Evolutionary conservation across 139 green algal species (phyloP).

Genomic region (Chlorella sp.): DNA sequence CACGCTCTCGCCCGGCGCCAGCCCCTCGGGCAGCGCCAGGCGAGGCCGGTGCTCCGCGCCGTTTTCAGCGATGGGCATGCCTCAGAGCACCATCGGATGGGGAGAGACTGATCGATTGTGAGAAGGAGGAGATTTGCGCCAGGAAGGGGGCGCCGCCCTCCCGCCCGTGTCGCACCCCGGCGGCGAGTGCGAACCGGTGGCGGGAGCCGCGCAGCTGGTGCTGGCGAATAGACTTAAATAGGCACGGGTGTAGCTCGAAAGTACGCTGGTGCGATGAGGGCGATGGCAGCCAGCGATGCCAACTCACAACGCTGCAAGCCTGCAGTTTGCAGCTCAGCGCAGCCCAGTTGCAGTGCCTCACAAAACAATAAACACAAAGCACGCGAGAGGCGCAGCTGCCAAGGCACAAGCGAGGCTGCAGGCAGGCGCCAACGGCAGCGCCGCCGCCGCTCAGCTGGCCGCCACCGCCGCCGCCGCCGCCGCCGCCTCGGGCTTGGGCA

Average conservation of each 20-base stretch:
- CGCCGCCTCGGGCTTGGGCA: conserved; percentile 12
- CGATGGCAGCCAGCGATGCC: too few relatives aligned
- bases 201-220: background rate
- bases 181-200: background rate
- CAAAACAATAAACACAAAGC: too few relatives aligned
- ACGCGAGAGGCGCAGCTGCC: background rate
- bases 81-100: too few relatives aligned
- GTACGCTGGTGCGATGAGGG: too few relatives aligned
- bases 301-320: too few relatives aligned
- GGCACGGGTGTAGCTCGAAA: too few relatives aligned
- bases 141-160: background rate
- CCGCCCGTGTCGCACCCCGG: background rate
- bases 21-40: background rate
- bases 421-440: too few relatives aligned
- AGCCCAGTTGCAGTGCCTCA: too few relatives aligned
- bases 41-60: background rate
- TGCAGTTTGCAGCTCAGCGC: too few relatives aligned
- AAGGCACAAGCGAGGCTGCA: too few relatives aligned
- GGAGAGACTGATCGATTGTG: background rate
- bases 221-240: conserved; percentile 16
- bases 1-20: background rate
- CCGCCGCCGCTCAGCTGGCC: conserved; percentile 6
- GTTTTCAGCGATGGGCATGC: background rate
- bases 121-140: background rate
- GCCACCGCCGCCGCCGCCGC: background rate